phyloP scores from a whole-genome alignment of 352 stramenopile genomes.

The Phytopythium mirpurense region DNA sequence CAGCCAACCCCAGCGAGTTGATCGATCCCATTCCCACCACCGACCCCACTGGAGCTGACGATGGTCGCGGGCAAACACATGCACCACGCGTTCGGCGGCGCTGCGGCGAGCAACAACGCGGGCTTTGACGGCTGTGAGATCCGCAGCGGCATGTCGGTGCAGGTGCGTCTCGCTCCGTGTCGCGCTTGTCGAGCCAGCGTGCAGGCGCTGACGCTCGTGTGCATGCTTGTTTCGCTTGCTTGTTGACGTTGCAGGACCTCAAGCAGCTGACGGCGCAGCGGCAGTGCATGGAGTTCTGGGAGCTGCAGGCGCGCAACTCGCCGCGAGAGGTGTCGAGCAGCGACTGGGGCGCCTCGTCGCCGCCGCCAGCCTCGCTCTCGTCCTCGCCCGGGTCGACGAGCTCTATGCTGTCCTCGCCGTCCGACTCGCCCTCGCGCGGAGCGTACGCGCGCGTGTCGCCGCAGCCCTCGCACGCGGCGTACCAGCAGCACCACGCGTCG shows the following conservation, averaged over 20 bases:
- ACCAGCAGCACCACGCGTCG: constrained; percentile 2
- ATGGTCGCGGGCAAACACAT: constrained; percentile 42
- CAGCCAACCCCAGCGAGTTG: background rate
- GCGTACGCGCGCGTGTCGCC: background rate
- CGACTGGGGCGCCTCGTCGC: constrained; percentile 7
- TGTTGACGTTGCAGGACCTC: constrained; percentile 35
- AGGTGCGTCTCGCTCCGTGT: constrained; percentile 26
- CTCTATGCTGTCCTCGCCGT: constrained; percentile 13
- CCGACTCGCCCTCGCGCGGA: constrained; percentile 9
- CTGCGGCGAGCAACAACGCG: constrained; percentile 17
- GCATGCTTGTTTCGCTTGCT: constrained; percentile 1
- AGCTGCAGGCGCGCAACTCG: constrained; percentile 41
- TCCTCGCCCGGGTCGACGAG: constrained; percentile 10
- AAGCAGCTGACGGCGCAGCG: constrained; percentile 75
- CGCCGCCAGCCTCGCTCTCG: constrained; percentile 15
- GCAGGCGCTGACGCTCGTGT: background rate
- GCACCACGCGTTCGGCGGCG: constrained; percentile 9
- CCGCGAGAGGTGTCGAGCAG: constrained; percentile 30
- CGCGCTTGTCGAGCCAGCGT: background rate
- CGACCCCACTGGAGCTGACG: too few species aligned
- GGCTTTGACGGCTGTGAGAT: constrained; percentile 49
- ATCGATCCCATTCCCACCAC: background rate
- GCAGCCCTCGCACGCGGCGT: background rate
- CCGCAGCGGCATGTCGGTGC: constrained; percentile 80
- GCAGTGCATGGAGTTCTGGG: constrained; percentile 66